phyloP scores from a whole-genome alignment of 768 basidiomycete genomes.

The Hypsizygus marmoreus region DNA sequence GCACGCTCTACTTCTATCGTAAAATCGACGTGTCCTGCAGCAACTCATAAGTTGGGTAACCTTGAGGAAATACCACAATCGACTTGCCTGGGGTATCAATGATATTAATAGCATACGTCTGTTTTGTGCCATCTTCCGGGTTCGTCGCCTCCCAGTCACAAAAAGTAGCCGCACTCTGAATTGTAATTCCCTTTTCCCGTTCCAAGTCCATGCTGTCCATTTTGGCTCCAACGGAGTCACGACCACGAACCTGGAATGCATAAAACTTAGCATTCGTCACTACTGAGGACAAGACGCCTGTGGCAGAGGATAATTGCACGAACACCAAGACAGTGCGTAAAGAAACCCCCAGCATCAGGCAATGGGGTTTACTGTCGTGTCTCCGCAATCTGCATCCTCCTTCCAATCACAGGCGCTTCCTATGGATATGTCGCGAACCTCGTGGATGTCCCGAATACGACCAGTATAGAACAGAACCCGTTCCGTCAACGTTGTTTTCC shows the following conservation, averaged over 20 bases:
- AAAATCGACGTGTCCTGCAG: conserved; percentile 94
- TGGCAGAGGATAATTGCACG: conserved; percentile 18
- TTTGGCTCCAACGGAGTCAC: conserved; percentile 96
- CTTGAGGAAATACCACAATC: background rate
- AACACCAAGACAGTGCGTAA: conserved; percentile 9
- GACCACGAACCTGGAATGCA: conserved; percentile 75
- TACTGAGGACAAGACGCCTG: conserved; percentile 18
- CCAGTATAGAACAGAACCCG: conserved; percentile 96
- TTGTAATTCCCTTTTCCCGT: conserved; percentile 98
- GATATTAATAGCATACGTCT: conserved; percentile 94
- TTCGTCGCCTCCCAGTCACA: conserved; percentile 89
- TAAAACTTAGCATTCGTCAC: conserved; percentile 10
- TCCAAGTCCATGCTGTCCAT: conserved; percentile 99
- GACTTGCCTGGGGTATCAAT: conserved; percentile 92
- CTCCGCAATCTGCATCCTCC: conserved; percentile 7
- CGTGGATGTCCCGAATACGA: conserved; percentile 93
- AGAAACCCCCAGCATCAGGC: conserved; percentile 2
- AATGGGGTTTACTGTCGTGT: conserved; percentile 8
- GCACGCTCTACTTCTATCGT: conserved; percentile 99
- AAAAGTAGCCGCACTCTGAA: conserved; percentile 98
- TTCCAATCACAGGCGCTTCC: conserved; percentile 20
- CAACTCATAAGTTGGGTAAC: conserved; percentile 5
- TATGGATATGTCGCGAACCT: conserved; percentile 55
- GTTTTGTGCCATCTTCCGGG: conserved; percentile 57
- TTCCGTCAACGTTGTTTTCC: conserved; percentile 97